phyloP scores from a whole-genome alignment of 2,329 filamentous ascomycete species.

The Aspergillus japonicus region DNA sequence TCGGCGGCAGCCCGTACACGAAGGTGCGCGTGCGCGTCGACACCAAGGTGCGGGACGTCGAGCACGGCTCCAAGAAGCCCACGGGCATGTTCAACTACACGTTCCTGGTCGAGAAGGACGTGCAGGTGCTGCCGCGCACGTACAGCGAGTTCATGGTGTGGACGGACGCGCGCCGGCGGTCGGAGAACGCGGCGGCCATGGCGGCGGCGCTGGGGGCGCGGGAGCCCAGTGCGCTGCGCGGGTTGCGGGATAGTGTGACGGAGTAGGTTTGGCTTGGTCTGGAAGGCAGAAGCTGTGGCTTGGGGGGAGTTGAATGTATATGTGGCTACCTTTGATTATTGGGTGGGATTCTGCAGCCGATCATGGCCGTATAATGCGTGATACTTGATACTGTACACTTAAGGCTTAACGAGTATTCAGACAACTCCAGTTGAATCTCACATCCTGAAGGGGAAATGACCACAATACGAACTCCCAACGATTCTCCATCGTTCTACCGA shows the following conservation, averaged over 20 bases:
- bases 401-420: too few species aligned
- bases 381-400: too few species aligned
- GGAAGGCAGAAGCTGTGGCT: too few species aligned
- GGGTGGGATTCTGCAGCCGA: too few species aligned
- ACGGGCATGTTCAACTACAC: constrained; percentile 78
- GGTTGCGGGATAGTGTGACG: constrained; percentile 39
- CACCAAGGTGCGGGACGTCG: constrained; percentile 69
- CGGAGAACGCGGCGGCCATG: constrained; percentile 52
- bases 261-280: constrained; percentile 26
- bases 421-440: too few species aligned
- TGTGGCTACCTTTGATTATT: too few species aligned
- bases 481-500: too few species aligned
- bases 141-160: constrained; percentile 67
- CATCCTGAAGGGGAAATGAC: too few species aligned
- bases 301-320: too few species aligned
- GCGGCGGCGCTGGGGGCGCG: constrained; percentile 24
- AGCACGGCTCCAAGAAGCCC: constrained; percentile 65
- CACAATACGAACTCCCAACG: too few species aligned
- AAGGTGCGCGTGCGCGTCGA: constrained; percentile 70
- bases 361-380: too few species aligned
- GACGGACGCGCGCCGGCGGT: constrained; percentile 59
- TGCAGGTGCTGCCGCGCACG: constrained; percentile 64
- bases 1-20: constrained; percentile 45
- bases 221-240: constrained; percentile 34
- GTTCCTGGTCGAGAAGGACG: constrained; percentile 63